These are phyloP conservation scores for Melampsora americana DNA, from an alignment of 1,284 basidiomycete species.

Conservation along the genomic window DNA sequence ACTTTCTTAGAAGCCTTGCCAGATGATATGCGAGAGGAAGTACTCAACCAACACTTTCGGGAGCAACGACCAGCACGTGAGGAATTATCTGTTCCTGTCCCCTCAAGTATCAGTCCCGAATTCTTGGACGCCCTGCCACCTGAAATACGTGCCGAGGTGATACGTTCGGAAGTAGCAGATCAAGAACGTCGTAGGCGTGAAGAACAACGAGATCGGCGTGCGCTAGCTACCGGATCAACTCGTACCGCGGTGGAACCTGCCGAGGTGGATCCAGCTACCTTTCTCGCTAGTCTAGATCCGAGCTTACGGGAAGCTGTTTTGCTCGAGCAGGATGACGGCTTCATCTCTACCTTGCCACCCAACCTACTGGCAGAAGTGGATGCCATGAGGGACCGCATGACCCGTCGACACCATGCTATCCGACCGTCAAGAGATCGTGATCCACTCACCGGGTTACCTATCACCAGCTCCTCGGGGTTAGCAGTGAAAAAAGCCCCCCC, in stretches of 20 bases:
- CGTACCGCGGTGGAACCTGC: constrained; percentile 58
- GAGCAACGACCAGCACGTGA: constrained; percentile 64
- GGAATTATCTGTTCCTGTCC: constrained; percentile 63
- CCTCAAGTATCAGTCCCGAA: constrained; percentile 84
- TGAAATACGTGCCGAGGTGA: constrained; percentile 91
- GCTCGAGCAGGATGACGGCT: constrained; percentile 77
- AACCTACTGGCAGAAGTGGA: constrained; percentile 79
- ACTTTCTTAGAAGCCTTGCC: constrained; percentile 96
- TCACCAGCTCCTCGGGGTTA: constrained; percentile 19
- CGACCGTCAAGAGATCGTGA: constrained; percentile 38
- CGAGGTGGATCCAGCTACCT: constrained; percentile 78
- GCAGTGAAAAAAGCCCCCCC: constrained; percentile 51
- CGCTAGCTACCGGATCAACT: constrained; percentile 45
- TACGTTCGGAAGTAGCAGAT: constrained; percentile 87
- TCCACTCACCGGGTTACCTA: constrained; percentile 30
- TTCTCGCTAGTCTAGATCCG: constrained; percentile 78
- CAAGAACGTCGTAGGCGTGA: constrained; percentile 63
- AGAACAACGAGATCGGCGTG: constrained; percentile 44
- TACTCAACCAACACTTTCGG: constrained; percentile 92
- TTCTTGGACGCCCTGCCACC: constrained; percentile 95
- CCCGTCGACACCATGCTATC: constrained; percentile 13
- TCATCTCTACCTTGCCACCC: constrained; percentile 73
- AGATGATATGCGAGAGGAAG: constrained; percentile 98
- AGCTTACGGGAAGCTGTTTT: constrained; percentile 79
- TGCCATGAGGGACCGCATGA: constrained; percentile 60